phyloP scores from a whole-genome alignment of 495 filamentous ascomycete genomes.

The Podospora comata region DNA sequence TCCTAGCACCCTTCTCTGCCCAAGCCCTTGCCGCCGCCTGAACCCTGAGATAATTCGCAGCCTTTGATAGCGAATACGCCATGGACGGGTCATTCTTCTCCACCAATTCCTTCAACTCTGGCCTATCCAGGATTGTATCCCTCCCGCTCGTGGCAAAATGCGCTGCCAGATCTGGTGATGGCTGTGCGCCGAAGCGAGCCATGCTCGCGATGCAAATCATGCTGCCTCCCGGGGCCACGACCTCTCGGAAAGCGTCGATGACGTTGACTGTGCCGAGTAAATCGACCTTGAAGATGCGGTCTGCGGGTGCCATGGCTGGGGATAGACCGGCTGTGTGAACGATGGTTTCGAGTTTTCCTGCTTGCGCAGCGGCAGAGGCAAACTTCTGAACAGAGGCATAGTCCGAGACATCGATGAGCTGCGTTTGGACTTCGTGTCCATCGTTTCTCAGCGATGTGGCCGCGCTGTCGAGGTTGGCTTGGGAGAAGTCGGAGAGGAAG shows the following conservation, averaged over 20 bases:
- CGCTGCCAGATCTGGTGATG: slow-evolving; percentile 13
- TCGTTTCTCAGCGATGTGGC: slow-evolving; percentile 19
- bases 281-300: slow-evolving; percentile 26
- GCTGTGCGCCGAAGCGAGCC: slow-evolving; percentile 17
- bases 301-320: slow-evolving; percentile 20
- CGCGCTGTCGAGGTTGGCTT: slow-evolving; percentile 18
- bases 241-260: slow-evolving; percentile 24
- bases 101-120: background rate
- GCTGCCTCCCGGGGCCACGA: slow-evolving; percentile 17
- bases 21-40: slow-evolving; percentile 51
- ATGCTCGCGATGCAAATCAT: slow-evolving; percentile 26
- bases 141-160: slow-evolving; percentile 19
- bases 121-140: slow-evolving; percentile 16
- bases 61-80: slow-evolving; percentile 52
- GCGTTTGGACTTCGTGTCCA: slow-evolving; percentile 21
- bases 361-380: slow-evolving; percentile 55
- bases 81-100: slow-evolving; percentile 38
- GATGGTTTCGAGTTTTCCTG: slow-evolving; percentile 71
- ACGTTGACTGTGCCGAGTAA: slow-evolving; percentile 27
- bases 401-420: slow-evolving; percentile 23
- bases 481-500: slow-evolving; percentile 22
- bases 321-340: slow-evolving; percentile 54
- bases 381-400: slow-evolving; percentile 21
- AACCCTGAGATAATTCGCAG: slow-evolving; percentile 49
- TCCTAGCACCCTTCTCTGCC: slow-evolving; percentile 42